Conservation (phyloP, 2,329 filamentous ascomycete genomes). For the Cadophora malorum region DNA sequence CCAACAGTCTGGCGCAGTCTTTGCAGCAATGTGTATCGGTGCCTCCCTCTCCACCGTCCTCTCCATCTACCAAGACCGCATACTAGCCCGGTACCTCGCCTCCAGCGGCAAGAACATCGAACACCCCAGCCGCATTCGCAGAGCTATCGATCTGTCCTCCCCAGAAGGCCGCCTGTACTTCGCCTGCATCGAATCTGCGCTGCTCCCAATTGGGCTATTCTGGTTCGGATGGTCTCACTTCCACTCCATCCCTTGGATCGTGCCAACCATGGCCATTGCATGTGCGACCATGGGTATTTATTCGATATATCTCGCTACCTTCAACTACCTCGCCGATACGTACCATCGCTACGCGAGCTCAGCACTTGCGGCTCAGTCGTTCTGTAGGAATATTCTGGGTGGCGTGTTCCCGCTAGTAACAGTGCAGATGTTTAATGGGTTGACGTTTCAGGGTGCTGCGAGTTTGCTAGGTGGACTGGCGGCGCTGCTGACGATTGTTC, state of each 20-base stretch:
- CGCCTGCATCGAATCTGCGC: constrained; percentile 74
- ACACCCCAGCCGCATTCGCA: constrained; percentile 30
- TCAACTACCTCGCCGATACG: constrained; percentile 91
- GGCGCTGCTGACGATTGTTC: constrained; percentile 73
- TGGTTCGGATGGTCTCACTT: constrained; percentile 75
- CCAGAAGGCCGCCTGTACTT: constrained; percentile 87
- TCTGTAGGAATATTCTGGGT: constrained; percentile 83
- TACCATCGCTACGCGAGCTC: constrained; percentile 87
- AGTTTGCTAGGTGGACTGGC: constrained; percentile 78
- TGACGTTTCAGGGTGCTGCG: constrained; percentile 75
- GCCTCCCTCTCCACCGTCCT: constrained; percentile 69
- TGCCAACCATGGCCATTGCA: constrained; percentile 71
- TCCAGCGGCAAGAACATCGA: constrained; percentile 34
- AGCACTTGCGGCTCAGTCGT: constrained; percentile 84
- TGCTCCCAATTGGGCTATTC: constrained; percentile 82
- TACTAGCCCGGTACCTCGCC: constrained; percentile 57
- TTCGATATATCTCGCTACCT: constrained; percentile 83
- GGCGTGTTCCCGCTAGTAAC: constrained; percentile 84
- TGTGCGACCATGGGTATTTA: constrained; percentile 87
- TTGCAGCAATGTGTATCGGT: constrained; percentile 74
- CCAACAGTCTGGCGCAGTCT: constrained; percentile 73
- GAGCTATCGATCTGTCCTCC: constrained; percentile 46
- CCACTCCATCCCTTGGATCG: constrained; percentile 71
- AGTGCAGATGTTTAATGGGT: constrained; percentile 70
- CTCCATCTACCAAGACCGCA: constrained; percentile 74